A percentile compares a stretch with the other conserved stretches of the same genome.
Conservation (phyloP, 139 green algal species). For the Chlorella sp. region DNA sequence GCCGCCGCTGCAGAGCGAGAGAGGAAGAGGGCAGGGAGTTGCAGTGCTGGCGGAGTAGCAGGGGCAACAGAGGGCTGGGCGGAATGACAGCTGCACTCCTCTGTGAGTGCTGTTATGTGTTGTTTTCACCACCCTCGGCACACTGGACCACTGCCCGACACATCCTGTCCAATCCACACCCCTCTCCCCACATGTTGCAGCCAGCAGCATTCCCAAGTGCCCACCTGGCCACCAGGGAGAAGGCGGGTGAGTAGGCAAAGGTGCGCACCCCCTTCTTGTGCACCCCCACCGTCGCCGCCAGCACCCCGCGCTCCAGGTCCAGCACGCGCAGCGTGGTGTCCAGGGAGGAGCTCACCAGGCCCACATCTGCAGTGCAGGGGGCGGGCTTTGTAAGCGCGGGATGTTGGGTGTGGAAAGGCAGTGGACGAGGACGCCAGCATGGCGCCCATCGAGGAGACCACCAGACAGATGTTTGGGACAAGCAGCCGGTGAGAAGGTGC, state of each 20-base stretch:
- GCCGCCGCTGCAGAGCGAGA: slow-evolving; percentile 56
- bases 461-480: background rate
- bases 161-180: background rate
- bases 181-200: no score
- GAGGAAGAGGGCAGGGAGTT: background rate
- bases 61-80: background rate
- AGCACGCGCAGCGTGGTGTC: slow-evolving; percentile 76
- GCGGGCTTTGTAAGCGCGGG: background rate
- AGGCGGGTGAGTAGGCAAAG: slow-evolving; percentile 82
- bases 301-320: slow-evolving; percentile 49
- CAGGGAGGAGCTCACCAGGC: slow-evolving; percentile 73
- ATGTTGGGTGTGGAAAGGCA: background rate
- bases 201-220: no score
- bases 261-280: slow-evolving; percentile 76
- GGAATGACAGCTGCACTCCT: no score
- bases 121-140: background rate
- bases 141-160: no score
- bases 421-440: background rate
- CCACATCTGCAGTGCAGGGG: slow-evolving; percentile 54
- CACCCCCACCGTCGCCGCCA: slow-evolving; percentile 28
- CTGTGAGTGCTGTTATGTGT: no score
- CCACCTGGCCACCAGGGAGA: slow-evolving; percentile 74
- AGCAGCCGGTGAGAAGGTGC: no score
- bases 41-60: background rate
- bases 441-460: no score